phyloP scores from a whole-genome alignment of 1,284 basidiomycete species.

The Ganoderma lucidum region DNA sequence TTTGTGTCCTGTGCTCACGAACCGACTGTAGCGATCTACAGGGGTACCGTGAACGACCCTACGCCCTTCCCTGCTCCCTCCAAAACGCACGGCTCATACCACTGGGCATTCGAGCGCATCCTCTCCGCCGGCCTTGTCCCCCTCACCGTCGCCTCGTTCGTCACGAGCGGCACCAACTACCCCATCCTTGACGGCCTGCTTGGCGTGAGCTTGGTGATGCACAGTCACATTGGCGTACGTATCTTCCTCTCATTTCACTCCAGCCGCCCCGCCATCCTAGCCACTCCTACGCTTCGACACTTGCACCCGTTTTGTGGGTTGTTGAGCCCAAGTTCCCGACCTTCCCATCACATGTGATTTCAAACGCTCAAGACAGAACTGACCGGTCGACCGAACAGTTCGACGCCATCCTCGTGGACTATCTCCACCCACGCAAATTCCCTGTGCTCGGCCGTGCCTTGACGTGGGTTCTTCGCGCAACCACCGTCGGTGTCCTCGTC shows the following conservation, averaged over 20 bases:
- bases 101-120: conserved; percentile 97
- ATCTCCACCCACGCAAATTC: conserved; percentile 95
- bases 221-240: conserved; percentile 93
- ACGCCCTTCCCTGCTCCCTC: conserved; percentile 87
- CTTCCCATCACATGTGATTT: conserved; percentile 24
- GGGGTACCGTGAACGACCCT: conserved; percentile 96
- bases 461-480: conserved; percentile 80
- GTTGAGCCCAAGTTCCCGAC: not conserved
- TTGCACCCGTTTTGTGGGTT: not conserved
- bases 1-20: conserved; percentile 11
- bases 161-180: conserved; percentile 72
- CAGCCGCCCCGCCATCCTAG: not conserved
- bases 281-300: not conserved
- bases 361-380: conserved; percentile 11
- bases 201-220: conserved; percentile 88
- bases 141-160: conserved; percentile 84
- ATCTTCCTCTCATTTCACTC: not conserved
- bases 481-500: conserved; percentile 87
- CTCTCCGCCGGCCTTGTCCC: conserved; percentile 91
- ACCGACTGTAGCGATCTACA: conserved; percentile 76
- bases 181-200: conserved; percentile 91
- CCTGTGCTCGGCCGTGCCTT: conserved; percentile 74
- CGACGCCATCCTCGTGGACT: conserved; percentile 83
- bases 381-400: conserved; percentile 55
- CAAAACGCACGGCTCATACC: conserved; percentile 90